Evolutionary conservation across 169 alveolate species (phyloP), one percentile per base, ranked within the genome.

Genomic region (Eimeria praecox): DNA sequence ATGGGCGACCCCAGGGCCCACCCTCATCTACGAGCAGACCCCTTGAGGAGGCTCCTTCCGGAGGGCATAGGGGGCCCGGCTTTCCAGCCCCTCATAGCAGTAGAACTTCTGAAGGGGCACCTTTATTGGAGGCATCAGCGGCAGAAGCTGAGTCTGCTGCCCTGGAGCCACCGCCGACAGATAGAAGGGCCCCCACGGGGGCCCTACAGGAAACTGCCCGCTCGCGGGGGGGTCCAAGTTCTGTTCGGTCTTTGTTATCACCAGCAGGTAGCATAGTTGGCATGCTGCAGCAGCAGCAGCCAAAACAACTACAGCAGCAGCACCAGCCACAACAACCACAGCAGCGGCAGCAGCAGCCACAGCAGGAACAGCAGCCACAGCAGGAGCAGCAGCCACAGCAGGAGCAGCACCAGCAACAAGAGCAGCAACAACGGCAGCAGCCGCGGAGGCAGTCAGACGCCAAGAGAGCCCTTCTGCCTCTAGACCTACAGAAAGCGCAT

Each of bases 401-500:
- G n/a, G 27, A 69, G 44, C 44, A 69, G 24, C 49, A 30, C 52
- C 83, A 71, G 83, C 83, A 71, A 52, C 49, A 75, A 14, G 62
- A 42, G 24, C 62, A 38, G 38, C 86, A 38, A 35, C 86, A 78
- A 16, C 88, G 9, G 88, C 62, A 78, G 35, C 88, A 78, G 44
- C 42, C 27, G 42, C 12, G 62, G 8, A 22, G 62, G 88, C 88
- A 4, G 24, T 27, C 93, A 56, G 80, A 59, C 2, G 82, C 44
- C n/a, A 78, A 86, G 80, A 59, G 62, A 44, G 38, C 42, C 14
- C 49, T 46, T 27, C 2, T 86, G 30, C 40, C 82, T 12, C 93
- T 86, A 6, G 38, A 86, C 71, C 80, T 86, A 38, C 93, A 59
- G 62, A 56, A 52, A 22, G 93, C 93, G 42, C 93, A 86, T 30